Evolutionary conservation across 1,284 basidiomycete genomes (phyloP).

Genomic region (Sporisorium sorghi): DNA sequence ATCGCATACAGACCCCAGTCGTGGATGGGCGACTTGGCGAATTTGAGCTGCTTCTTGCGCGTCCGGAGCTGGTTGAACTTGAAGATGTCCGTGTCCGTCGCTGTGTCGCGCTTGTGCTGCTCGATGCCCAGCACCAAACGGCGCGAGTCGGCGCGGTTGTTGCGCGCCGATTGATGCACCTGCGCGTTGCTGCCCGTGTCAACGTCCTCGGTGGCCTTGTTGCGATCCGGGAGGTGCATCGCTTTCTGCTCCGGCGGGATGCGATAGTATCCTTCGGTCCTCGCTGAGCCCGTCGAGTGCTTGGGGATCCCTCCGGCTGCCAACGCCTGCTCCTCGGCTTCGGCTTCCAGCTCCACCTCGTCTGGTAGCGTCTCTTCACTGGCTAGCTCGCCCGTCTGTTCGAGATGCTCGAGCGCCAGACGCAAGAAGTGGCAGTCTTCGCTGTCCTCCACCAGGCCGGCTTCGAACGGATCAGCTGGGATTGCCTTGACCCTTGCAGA

Average conservation of each 20-base stretch:
- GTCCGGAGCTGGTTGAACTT: slow-evolving; percentile 99
- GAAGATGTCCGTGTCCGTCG: slow-evolving; percentile 75
- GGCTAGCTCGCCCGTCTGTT: slow-evolving; percentile 48
- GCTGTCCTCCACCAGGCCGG: slow-evolving; percentile 81
- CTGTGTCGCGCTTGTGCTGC: slow-evolving; percentile 80
- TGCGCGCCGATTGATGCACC: slow-evolving; percentile 81
- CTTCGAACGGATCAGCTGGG: slow-evolving; percentile 73
- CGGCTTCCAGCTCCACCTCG: slow-evolving; percentile 42
- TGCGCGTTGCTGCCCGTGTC: slow-evolving; percentile 62
- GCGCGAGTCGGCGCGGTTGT: slow-evolving; percentile 93
- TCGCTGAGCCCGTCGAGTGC: slow-evolving; percentile 83
- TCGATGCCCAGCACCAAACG: slow-evolving; percentile 93
- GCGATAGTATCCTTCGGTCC: slow-evolving; percentile 94
- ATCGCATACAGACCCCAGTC: slow-evolving; percentile 84
- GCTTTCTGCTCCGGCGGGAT: slow-evolving; percentile 92
- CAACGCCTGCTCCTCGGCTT: slow-evolving; percentile 52
- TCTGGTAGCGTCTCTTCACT: slow-evolving; percentile 28
- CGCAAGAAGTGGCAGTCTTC: slow-evolving; percentile 90
- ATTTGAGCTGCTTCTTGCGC: slow-evolving; percentile 96
- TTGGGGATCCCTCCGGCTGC: slow-evolving; percentile 53
- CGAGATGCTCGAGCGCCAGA: slow-evolving; percentile 74
- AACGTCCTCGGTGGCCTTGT: slow-evolving; percentile 72
- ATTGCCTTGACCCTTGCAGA: slow-evolving; percentile 26
- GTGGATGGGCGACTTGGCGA: slow-evolving; percentile 94
- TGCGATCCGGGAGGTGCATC: slow-evolving; percentile 78